Base-by-base conservation (phyloP, 768 basidiomycete genomes). In the Kwoniella botswanensis region DNA sequence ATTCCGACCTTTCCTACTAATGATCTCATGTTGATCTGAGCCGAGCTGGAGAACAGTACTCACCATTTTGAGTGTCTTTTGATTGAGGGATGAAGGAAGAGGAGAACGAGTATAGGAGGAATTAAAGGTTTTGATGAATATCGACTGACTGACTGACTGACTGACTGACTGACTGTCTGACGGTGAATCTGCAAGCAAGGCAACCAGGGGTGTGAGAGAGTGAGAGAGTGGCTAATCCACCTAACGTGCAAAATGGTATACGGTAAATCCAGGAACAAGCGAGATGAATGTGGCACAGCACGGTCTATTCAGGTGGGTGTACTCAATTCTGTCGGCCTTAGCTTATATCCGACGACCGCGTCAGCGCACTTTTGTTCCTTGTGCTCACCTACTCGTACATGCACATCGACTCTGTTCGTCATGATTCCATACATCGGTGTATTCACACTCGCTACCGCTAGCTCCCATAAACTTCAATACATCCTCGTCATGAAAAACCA, bases 61-160 rank as follows among this genome's bases (percentile, higher is more conserved):
- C 11, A 70, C 69, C 70, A 71, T 71, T 66, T 71, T 71, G 70
- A 64, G 63, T 63, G 63, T 68, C 55, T 58, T 44, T 35, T 63
- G 68, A 50, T 64, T 70, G 68, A 65, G 53, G 63, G 62, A 54
- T 68, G 52, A 68, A 22, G 46, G 46, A 53, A 22, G 29, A 43
- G 44, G 44, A 68, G 57, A 41, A 54, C 3, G 44, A 18, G 21
- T 18, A 41, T 54, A 3, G 21, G 17, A 59, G 15, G 55, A 59
- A 58, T 67, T 58, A 50, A 57, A 46, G 65, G 43, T 50, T 35
- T 60, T 68, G 24, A 24, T 41, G 29, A 53, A 63, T 35, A 35
- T 35, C 35, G 35, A 63, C 52, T 63, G 26, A 10, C 63, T 17
- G 35, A 24, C 21, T 12, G 15, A 26, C 11, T 11, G 55, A 56